Base-by-base conservation (phyloP, 108 stramenopile genomes). In the Pseudonitzschia multistriata region DNA sequence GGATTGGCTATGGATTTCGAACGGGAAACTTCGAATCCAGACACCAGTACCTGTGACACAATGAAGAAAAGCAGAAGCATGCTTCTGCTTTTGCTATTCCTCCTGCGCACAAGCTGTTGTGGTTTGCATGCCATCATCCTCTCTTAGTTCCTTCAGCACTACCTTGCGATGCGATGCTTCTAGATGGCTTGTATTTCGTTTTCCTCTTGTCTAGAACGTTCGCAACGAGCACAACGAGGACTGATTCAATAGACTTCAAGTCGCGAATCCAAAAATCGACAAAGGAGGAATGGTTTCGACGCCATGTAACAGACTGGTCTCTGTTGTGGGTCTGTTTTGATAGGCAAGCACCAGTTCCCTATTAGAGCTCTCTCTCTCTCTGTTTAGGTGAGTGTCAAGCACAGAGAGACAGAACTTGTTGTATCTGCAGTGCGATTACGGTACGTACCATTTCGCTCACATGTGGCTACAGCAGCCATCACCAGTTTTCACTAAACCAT, bases 11-110 rank as follows among this genome's bases (percentile, higher is more conserved):
- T 30, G 35, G 35, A 13, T 59, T 1, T 55, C 13, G 54, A 55
- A 59, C 1, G n/a, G 13, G 31, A 33, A 15, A 59, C 31, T 8
- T 59, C 57, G 35, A 59, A 59, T 59, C 57, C 57, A 35, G 57
- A 59, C 0, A 59, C 57, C 57, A 59, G 34, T 8, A 59, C 29
- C 57, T 35, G 8, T 2, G 50, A 52, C 8, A 52, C 8, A 3
- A 24, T 25, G 25, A 52, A 52, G 50, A 52, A 52, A 25, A 52
- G 22, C 50, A 52, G 2, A 24, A 52, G 10, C 11, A 52, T 52
- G 50, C 22, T 52, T 22, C 8, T 52, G 19, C 15, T 8, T 25
- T 25, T 22, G 25, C 22, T 24, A 10, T 24, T 24, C 19, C 50
- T 52, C 50, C 50, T 52, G 22, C 24, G 50, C 2, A 7, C 25